Evolutionary conservation across 495 filamentous ascomycete genomes (phyloP).

Genomic region (Tetracladium marchalianum): DNA sequence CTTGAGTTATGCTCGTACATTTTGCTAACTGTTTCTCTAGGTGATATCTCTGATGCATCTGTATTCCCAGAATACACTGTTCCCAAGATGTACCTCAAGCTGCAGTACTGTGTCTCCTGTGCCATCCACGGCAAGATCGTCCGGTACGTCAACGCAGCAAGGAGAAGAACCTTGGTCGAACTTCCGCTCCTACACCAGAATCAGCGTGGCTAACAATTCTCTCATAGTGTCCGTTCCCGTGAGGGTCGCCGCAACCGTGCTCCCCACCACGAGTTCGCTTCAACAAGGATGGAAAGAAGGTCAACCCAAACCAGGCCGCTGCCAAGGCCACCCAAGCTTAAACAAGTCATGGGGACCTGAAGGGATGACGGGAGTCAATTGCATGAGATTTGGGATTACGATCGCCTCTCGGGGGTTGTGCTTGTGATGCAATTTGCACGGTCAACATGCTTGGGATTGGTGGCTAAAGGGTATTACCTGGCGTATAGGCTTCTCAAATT

Average conservation of each 20-base stretch:
- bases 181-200: conserved; percentile 20
- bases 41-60: conserved; percentile 99
- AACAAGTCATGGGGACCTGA: conserved; percentile 1
- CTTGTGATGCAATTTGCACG: too few species aligned
- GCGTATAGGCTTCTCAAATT: too few species aligned
- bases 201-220: conserved; percentile 25
- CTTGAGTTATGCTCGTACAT: neutral
- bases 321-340: conserved; percentile 47
- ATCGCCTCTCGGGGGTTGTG: neutral
- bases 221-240: conserved; percentile 82
- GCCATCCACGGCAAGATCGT: conserved; percentile 99
- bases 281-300: conserved; percentile 99
- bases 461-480: too few species aligned
- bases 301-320: conserved; percentile 79
- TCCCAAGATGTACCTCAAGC: conserved; percentile 99
- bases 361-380: conserved; percentile 13
- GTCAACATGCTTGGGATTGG: too few species aligned
- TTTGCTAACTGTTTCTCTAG: conserved; percentile 36
- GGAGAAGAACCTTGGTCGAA: conserved; percentile 54
- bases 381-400: conserved; percentile 13
- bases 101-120: conserved; percentile 99
- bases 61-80: conserved; percentile 98
- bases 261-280: conserved; percentile 93
- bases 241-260: conserved; percentile 98
- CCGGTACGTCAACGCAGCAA: conserved; percentile 61